A percentile compares a stretch with the other conserved stretches of the same genome.
Evolutionary conservation across 164 flowering plant species (phyloP).

Genomic region (Paratinospora sagittata): DNA sequence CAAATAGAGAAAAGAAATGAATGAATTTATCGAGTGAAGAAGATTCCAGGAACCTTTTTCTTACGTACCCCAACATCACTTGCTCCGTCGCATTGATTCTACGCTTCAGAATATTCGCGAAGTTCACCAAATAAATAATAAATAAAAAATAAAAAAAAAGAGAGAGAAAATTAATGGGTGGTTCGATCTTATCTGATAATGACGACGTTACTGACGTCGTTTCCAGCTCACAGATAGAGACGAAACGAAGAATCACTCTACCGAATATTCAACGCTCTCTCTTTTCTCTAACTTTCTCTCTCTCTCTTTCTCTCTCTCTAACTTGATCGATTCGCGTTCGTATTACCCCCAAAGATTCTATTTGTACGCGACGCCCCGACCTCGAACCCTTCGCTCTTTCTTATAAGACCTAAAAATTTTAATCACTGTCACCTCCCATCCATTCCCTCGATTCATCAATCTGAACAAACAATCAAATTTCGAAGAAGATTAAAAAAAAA

Average conservation of each 20-base stretch:
- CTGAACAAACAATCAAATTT: too few species aligned
- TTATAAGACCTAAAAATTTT: too few species aligned
- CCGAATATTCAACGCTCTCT: conserved; percentile 7
- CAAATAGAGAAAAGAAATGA: too few species aligned
- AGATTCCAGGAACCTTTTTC: background rate
- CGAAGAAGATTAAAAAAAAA: too few species aligned
- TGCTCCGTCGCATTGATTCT: too few species aligned
- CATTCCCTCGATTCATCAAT: too few species aligned
- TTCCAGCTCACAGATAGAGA: background rate
- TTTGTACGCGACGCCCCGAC: conserved; percentile 88
- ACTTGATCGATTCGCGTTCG: too few species aligned
- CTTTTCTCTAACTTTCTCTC: too few species aligned
- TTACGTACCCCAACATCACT: too few species aligned
- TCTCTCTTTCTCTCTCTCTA: too few species aligned
- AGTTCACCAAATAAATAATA: background rate
- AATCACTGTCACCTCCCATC: too few species aligned
- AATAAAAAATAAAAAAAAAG: background rate
- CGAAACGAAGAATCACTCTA: background rate
- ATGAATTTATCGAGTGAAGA: too few species aligned
- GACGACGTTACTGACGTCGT: background rate
- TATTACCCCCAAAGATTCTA: conserved; percentile 59
- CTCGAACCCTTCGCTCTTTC: conserved; percentile 30
- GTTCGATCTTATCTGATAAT: background rate
- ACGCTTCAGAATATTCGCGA: background rate
- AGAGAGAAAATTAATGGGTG: background rate